phyloP scores from a whole-genome alignment of 2,329 filamentous ascomycete genomes.

The Trichoderma atroviride region DNA sequence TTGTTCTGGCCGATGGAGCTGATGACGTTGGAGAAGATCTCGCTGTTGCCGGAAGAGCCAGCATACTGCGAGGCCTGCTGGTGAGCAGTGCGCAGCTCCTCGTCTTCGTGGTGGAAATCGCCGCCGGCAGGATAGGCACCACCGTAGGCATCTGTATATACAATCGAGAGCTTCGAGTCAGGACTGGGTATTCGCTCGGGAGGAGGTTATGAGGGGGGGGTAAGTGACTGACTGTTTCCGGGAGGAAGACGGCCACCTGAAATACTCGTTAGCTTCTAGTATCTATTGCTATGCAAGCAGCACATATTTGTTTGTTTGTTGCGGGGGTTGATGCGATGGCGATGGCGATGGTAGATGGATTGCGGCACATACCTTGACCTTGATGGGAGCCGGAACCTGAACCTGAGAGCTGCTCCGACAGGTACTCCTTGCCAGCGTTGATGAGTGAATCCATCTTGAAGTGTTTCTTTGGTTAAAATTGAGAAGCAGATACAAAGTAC shows the following conservation, averaged over 20 bases:
- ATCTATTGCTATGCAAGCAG: neutral
- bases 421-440: conserved; percentile 43
- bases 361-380: conserved; percentile 23
- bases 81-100: conserved; percentile 53
- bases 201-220: no score
- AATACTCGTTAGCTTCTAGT: neutral
- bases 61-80: conserved; percentile 52
- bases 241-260: conserved; percentile 11
- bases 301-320: neutral
- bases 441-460: conserved; percentile 45
- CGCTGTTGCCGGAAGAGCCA: conserved; percentile 49
- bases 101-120: conserved; percentile 47
- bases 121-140: conserved; percentile 34
- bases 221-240: conserved; percentile 29
- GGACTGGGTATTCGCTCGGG: neutral
- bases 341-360: neutral
- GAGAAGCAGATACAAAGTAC: neutral
- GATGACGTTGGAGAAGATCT: conserved; percentile 55
- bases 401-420: conserved; percentile 35
- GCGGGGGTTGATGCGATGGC: neutral
- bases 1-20: conserved; percentile 54
- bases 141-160: conserved; percentile 27
- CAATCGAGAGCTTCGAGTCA: conserved; percentile 8
- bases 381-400: neutral
- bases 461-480: neutral